Evolutionary conservation across 2,329 filamentous ascomycete genomes (phyloP).

Genomic region (Fusarium sp.): DNA sequence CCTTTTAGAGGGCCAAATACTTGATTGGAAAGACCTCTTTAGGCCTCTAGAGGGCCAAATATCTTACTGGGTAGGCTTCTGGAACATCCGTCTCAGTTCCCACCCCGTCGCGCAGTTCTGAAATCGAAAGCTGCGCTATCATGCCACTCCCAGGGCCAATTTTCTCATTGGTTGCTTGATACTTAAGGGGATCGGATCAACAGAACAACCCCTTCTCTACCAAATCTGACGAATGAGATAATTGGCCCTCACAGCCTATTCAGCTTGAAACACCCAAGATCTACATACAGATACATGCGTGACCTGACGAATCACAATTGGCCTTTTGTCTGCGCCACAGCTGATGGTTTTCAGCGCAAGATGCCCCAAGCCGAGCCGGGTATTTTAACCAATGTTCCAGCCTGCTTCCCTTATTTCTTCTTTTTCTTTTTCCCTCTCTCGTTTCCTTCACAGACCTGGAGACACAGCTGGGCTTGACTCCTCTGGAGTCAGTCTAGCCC

Average conservation of each 20-base stretch:
- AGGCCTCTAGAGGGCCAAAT: not conserved
- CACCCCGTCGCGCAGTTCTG: fast-evolving
- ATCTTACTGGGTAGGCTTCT: not conserved
- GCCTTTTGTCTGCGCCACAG: not conserved
- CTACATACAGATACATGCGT: not conserved
- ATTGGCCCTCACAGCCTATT: not conserved
- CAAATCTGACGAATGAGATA: not conserved
- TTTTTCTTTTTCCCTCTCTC: fast-evolving
- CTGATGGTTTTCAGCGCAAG: fast-evolving
- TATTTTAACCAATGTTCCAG: not conserved
- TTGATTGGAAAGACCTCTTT: too few species aligned
- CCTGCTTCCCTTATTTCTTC: fast-evolving
- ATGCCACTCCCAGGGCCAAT: not conserved
- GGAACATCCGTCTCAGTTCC: too few species aligned
- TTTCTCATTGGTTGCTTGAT: not conserved
- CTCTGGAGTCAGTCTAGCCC: fast-evolving
- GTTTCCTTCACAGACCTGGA: not conserved
- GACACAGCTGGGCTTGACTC: too few species aligned
- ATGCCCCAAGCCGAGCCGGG: fast-evolving
- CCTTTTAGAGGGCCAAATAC: too few species aligned
- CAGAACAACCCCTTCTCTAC: fast-evolving
- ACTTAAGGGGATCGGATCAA: too few species aligned
- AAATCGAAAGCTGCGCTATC: too few species aligned
- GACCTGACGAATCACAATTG: not conserved
- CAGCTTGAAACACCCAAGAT: not conserved